These are phyloP conservation scores for Calonectria ilicicola DNA, from an alignment of 2,329 filamentous ascomycete species.

Conservation along the genomic window DNA sequence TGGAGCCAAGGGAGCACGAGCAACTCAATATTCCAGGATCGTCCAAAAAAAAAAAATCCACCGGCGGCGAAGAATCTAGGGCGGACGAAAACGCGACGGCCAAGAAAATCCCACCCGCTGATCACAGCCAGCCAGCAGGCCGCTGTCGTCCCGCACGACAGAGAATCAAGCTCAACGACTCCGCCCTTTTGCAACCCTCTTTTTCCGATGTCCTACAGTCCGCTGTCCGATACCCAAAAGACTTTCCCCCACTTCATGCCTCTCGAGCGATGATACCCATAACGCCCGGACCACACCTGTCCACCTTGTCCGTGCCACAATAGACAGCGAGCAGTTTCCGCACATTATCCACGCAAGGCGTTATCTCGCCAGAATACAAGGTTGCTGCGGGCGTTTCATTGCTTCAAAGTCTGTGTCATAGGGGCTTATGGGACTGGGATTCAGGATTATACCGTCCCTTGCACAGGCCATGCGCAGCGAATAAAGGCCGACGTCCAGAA, in stretches of 20 bases:
- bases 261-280: background rate
- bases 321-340: background rate
- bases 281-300: background rate
- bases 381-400: background rate
- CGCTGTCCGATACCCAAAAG: constrained; percentile 48
- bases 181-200: constrained; percentile 57
- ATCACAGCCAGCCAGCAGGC: constrained; percentile 59
- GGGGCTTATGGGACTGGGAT: background rate
- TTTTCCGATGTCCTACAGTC: constrained; percentile 46
- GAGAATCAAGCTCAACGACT: constrained; percentile 52
- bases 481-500: background rate
- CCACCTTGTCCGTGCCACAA: background rate
- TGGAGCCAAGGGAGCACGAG: too few relatives aligned
- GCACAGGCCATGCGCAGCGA: background rate
- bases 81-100: constrained; percentile 49
- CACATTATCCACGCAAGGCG: background rate
- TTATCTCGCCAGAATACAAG: background rate
- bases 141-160: too few relatives aligned
- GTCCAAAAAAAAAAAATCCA: constrained; percentile 25
- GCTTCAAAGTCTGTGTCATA: constrained; percentile 4
- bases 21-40: background rate
- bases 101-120: constrained; percentile 46
- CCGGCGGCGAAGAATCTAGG: constrained; percentile 66
- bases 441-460: background rate
- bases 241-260: background rate